phyloP scores from a whole-genome alignment of 257 asterid species.

The Handroanthus guayacan region DNA sequence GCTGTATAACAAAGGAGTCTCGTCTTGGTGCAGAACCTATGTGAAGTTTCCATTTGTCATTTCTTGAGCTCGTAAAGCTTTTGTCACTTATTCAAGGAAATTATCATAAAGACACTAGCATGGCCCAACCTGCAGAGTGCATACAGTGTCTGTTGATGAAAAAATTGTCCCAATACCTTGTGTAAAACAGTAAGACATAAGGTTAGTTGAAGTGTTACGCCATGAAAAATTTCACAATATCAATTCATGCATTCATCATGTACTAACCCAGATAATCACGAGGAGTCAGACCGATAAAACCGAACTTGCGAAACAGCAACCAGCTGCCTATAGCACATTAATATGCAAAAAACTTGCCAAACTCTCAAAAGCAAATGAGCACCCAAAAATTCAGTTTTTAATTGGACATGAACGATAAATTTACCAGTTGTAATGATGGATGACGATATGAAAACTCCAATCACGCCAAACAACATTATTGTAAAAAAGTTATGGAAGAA shows the following conservation, averaged over 20 bases:
- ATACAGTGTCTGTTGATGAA: constrained; percentile 95
- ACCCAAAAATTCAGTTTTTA: not conserved
- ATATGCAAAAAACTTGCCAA: constrained; percentile 9
- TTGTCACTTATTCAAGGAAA: constrained; percentile 22
- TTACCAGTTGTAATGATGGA: constrained; percentile 76
- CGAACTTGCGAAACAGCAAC: constrained; percentile 71
- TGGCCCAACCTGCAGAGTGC: constrained; percentile 83
- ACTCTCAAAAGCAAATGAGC: not conserved
- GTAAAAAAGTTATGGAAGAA: constrained; percentile 96
- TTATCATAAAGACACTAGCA: constrained; percentile 13
- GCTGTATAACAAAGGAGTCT: constrained; percentile 92
- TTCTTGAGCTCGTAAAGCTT: constrained; percentile 16
- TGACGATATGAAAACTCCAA: constrained; percentile 86
- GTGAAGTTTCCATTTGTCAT: constrained; percentile 15
- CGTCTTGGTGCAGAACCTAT: constrained; percentile 94
- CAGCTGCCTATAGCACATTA: constrained; percentile 58
- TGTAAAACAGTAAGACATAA: constrained; percentile 20
- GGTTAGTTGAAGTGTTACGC: constrained; percentile 26
- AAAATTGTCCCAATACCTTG: constrained; percentile 85
- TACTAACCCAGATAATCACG: constrained; percentile 84
- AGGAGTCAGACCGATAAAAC: constrained; percentile 58
- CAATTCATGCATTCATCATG: constrained; percentile 28
- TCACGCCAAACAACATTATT: constrained; percentile 88
- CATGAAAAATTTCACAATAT: constrained; percentile 18
- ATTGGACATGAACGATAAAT: not conserved